Evolutionary conservation across 2,329 filamentous ascomycete genomes (phyloP).

Genomic region (Phoma sp.): DNA sequence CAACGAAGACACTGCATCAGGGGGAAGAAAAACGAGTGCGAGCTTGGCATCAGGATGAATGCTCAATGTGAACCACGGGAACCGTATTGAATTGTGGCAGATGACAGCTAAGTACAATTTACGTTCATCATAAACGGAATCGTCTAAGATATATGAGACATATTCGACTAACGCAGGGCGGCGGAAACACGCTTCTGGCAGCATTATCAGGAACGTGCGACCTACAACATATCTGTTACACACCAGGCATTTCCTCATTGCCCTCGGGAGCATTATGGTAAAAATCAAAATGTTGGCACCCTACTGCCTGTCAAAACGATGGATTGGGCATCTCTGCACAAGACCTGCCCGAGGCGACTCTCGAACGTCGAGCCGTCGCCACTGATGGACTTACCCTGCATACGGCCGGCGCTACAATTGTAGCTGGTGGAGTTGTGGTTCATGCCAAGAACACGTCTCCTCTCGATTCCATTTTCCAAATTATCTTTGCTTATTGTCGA

Average conservation of each 20-base stretch:
- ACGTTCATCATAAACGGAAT: too few species aligned
- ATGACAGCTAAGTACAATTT: too few species aligned
- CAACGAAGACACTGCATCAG: too few species aligned
- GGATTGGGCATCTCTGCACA: constrained; percentile 6
- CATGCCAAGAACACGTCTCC: constrained; percentile 8
- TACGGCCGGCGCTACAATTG: constrained; percentile 7
- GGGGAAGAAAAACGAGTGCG: not conserved
- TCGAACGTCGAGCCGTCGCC: constrained; percentile 3
- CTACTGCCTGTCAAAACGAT: not conserved
- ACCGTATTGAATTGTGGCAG: not conserved
- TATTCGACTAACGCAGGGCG: too few species aligned
- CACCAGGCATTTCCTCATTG: too few species aligned
- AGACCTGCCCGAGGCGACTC: not conserved
- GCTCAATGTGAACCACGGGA: too few species aligned
- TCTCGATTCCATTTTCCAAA: not conserved
- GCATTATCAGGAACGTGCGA: too few species aligned
- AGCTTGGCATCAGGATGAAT: not conserved
- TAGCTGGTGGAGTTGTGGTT: constrained; percentile 2
- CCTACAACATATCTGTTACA: too few species aligned
- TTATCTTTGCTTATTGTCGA: not conserved
- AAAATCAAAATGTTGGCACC: too few species aligned
- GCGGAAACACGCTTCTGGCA: too few species aligned
- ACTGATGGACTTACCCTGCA: constrained; percentile 10
- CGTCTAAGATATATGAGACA: too few species aligned
- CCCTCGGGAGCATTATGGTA: not conserved